Percentiles rank a stretch among this genome's conserved stretches.
Evolutionary conservation across 148 eudicot species (phyloP).

Genomic region (Pharnaceum exiguum): DNA sequence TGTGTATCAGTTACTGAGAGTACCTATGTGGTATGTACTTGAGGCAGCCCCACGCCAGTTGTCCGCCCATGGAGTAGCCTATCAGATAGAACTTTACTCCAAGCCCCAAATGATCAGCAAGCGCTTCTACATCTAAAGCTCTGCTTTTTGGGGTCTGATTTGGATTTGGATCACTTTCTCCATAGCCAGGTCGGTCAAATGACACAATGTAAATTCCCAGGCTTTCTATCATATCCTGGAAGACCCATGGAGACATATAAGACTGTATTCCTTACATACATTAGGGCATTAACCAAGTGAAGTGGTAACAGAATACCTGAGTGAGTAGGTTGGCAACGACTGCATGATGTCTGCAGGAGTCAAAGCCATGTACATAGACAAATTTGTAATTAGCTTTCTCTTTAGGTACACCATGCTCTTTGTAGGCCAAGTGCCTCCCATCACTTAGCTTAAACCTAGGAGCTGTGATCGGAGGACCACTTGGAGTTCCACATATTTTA

Average conservation of each 20-base stretch:
- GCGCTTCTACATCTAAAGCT: conserved; percentile 63
- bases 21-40: conserved; percentile 82
- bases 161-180: conserved; percentile 77
- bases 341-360: conserved; percentile 50
- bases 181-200: conserved; percentile 74
- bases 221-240: conserved; percentile 41
- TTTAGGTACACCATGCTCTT: conserved; percentile 74
- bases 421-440: conserved; percentile 83
- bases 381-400: conserved; percentile 68
- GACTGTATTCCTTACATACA: background rate
- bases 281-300: background rate
- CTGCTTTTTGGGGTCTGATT: conserved; percentile 39
- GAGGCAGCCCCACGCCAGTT: conserved; percentile 52
- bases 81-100: conserved; percentile 60
- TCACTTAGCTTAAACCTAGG: conserved; percentile 74
- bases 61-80: conserved; percentile 71
- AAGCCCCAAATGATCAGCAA: conserved; percentile 61
- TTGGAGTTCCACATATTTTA: conserved; percentile 66
- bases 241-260: background rate
- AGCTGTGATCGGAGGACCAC: conserved; percentile 75
- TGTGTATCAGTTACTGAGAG: background rate
- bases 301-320: conserved; percentile 27
- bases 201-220: conserved; percentile 56
- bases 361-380: conserved; percentile 68
- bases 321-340: conserved; percentile 46